Percentiles rank a stretch among this genome's conserved stretches.
phyloP scores from a whole-genome alignment of 129 eudicot species.

The Lactuca saligna region DNA sequence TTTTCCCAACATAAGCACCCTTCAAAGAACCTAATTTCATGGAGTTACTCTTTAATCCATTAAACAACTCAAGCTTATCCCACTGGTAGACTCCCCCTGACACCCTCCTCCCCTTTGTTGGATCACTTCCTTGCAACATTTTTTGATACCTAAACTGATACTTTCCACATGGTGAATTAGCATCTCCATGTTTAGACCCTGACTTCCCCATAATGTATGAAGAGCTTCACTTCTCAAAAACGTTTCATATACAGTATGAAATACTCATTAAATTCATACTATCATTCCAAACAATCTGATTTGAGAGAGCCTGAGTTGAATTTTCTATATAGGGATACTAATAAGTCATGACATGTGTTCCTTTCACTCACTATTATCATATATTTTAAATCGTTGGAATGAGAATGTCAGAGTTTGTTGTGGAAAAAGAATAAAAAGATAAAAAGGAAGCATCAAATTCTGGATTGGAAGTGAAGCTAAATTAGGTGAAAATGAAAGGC shows the following conservation, averaged over 20 bases:
- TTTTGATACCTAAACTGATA: constrained; percentile 39
- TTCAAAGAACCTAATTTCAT: constrained; percentile 46
- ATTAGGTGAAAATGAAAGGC: constrained; percentile 46
- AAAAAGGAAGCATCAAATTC: constrained; percentile 41
- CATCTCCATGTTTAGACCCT: constrained; percentile 40
- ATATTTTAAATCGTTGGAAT: constrained; percentile 1
- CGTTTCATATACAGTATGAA: constrained; percentile 8
- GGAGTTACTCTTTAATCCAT: constrained; percentile 48
- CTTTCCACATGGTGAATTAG: constrained; percentile 17
- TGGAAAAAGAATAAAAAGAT: constrained; percentile 29
- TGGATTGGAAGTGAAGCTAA: constrained; percentile 73
- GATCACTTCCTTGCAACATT: constrained; percentile 43
- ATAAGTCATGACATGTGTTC: constrained; percentile 12
- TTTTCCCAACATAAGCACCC: constrained; percentile 55
- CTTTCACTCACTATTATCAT: constrained; percentile 4
- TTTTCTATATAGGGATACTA: constrained; percentile 10
- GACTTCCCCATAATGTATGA: constrained; percentile 55
- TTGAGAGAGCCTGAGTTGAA: not conserved
- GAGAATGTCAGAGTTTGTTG: constrained; percentile 41
- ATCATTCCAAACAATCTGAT: not conserved
- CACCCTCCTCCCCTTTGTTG: constrained; percentile 42
- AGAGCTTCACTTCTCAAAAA: constrained; percentile 11
- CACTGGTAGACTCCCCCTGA: constrained; percentile 44
- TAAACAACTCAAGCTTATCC: constrained; percentile 43
- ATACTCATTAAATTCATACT: constrained; percentile 1